Evolutionary conservation across 2,329 filamentous ascomycete species (phyloP), one percentile per base, ranked within the genome.

Genomic region (Dactylella cylindrospora): DNA sequence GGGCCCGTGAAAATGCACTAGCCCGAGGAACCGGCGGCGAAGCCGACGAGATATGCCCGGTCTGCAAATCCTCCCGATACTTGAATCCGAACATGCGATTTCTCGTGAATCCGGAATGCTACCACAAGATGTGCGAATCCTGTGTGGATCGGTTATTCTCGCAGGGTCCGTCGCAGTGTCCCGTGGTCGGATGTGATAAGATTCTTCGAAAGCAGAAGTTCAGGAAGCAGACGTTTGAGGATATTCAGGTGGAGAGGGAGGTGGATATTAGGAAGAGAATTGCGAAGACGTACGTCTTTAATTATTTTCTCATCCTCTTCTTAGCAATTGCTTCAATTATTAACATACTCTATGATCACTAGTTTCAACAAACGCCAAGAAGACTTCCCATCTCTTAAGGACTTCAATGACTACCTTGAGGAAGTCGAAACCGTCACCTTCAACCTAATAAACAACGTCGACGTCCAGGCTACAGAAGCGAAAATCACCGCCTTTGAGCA

Each of bases 41-140:
- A 20, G 66, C 76, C 71, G 66, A 49, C 67, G 90, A 96, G 74
- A 86, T 90, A 71, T 98, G 93, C 76, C 93, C 91, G 55, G 88
- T 97, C 68, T 98, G 93, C 85, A 96, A 96, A 76, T 94, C 90
- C 60, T 88, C 88, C 61, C 88, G 90, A 66, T 97, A 97, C 77
- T 85, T 97, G 70, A 96, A 96, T 77, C 84, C 84, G 64, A 85
- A 90, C 76, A 90, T 98, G 81, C 81, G 85, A 66, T 97, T 98
- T 76, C 86, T 93, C 68, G 90, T 98, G 76, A 96, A 97, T 73
- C 89, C 91, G 6, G 90, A 95, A 78, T 98, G 93, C 80, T 98
- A 98, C 78, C 93, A 98, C 78, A 89, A 89, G 68, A 97, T 98
- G 88, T 98, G 93, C 78, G 86, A 89, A 73, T 90, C 88, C 54